phyloP scores from a whole-genome alignment of 1,139 yeast species.

The Pichia sp. region DNA sequence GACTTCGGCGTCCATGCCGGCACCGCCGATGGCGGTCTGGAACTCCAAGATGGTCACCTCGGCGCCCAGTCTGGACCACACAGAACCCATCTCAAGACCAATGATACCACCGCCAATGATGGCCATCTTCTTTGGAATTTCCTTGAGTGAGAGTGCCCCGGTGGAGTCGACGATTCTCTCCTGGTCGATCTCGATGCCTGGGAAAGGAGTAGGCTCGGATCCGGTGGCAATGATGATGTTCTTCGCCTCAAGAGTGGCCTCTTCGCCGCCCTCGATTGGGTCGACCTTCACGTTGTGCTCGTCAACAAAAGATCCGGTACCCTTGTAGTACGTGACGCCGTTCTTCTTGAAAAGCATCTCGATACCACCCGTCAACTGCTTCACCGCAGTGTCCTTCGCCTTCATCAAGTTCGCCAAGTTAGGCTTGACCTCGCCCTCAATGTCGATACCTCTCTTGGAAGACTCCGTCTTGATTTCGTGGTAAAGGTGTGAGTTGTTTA shows the following conservation, averaged over 20 bases:
- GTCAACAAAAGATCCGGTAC: conserved; percentile 81
- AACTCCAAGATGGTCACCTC: conserved; percentile 94
- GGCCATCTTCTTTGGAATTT: conserved; percentile 86
- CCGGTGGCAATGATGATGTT: conserved; percentile 96
- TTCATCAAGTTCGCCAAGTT: conserved; percentile 79
- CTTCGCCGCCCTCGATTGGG: conserved; percentile 83
- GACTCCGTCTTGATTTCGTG: conserved; percentile 88
- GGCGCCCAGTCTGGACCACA: conserved; percentile 91
- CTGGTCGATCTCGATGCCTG: conserved; percentile 95
- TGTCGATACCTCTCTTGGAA: conserved; percentile 83
- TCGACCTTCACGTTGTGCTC: conserved; percentile 75
- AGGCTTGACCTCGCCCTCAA: conserved; percentile 63
- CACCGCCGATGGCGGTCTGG: conserved; percentile 87
- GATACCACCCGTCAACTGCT: conserved; percentile 85
- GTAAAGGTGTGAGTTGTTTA: conserved; percentile 90
- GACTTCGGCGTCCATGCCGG: conserved; percentile 94
- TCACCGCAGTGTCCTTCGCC: conserved; percentile 89
- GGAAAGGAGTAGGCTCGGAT: conserved; percentile 98
- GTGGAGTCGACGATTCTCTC: conserved; percentile 96
- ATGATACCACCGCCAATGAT: conserved; percentile 99
- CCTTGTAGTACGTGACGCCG: conserved; percentile 92
- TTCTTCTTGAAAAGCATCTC: conserved; percentile 94
- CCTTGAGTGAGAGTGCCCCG: conserved; percentile 80
- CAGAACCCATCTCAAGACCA: conserved; percentile 99
- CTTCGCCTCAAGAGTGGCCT: conserved; percentile 66